Conservation (phyloP, 2,329 filamentous ascomycete genomes). For the Alternaria burnsii region DNA sequence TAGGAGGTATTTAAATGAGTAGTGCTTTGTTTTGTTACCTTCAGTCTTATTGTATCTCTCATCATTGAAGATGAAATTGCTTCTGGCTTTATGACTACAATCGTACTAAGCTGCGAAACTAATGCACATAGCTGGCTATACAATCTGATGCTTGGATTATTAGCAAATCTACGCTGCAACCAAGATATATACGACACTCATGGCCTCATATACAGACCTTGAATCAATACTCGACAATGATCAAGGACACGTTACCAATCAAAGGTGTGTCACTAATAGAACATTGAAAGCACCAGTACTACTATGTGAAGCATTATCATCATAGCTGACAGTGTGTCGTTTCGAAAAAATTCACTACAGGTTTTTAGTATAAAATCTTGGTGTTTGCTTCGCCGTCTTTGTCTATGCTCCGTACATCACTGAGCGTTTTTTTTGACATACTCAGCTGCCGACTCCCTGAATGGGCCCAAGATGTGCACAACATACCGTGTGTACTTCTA, state of each 20-base stretch:
- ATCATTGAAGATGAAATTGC: background rate
- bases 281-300: background rate
- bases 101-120: background rate
- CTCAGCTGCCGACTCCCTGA: background rate
- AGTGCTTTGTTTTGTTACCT: background rate
- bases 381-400: no score
- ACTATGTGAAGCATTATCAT: background rate
- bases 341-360: background rate
- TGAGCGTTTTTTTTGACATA: background rate
- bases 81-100: background rate
- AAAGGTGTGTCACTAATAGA: background rate
- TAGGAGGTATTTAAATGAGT: background rate
- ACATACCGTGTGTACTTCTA: slow-evolving; percentile 1
- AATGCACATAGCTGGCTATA: background rate
- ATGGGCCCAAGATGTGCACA: background rate
- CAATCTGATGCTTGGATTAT: background rate
- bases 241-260: background rate
- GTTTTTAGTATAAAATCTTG: background rate
- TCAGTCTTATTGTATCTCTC: background rate
- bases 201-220: background rate
- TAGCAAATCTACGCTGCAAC: background rate
- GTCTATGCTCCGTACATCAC: background rate
- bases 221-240: background rate
- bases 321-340: background rate
- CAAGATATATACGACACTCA: background rate